These are phyloP conservation scores for Rhynchospora tenuis DNA, from an alignment of 176 grass and related monocot genomes.

Conservation along the genomic window DNA sequence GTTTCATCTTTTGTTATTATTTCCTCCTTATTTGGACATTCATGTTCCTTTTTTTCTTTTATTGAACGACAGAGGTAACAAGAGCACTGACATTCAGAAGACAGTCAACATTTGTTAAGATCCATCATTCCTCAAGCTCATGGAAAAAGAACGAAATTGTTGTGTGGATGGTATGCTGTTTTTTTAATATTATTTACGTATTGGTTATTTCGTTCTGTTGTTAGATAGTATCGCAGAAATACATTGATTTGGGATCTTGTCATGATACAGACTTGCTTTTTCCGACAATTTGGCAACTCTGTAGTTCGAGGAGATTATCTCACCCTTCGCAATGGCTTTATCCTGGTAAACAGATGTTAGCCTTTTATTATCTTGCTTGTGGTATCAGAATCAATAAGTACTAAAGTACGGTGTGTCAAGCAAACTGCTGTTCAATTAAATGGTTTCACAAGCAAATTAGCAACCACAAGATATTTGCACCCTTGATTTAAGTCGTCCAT, in stretches of 20 bases:
- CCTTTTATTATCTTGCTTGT: background rate
- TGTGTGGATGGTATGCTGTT: slow-evolving; percentile 72
- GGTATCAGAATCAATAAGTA: background rate
- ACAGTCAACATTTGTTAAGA: slow-evolving; percentile 79
- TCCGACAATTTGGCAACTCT: slow-evolving; percentile 83
- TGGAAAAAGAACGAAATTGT: slow-evolving; percentile 66
- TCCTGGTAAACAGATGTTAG: slow-evolving; percentile 43
- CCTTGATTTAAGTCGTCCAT: background rate
- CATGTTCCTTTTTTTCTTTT: background rate
- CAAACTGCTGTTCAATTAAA: background rate
- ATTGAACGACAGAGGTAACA: slow-evolving; percentile 58
- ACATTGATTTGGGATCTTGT: slow-evolving; percentile 13
- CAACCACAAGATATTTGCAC: background rate
- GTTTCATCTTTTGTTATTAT: background rate
- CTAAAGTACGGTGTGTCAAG: background rate
- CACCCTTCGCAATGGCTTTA: slow-evolving; percentile 91
- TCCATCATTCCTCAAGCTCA: slow-evolving; percentile 46
- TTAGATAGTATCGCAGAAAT: background rate
- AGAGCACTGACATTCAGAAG: slow-evolving; percentile 77
- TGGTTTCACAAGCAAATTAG: background rate
- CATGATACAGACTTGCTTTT: slow-evolving; percentile 71
- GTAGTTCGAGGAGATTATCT: slow-evolving; percentile 95
- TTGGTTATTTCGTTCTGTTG: background rate
- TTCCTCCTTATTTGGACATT: background rate
- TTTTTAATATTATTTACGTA: background rate